These are phyloP conservation scores for Priceomyces melissophilus DNA, from an alignment of 805 yeast species.

Conservation along the genomic window DNA sequence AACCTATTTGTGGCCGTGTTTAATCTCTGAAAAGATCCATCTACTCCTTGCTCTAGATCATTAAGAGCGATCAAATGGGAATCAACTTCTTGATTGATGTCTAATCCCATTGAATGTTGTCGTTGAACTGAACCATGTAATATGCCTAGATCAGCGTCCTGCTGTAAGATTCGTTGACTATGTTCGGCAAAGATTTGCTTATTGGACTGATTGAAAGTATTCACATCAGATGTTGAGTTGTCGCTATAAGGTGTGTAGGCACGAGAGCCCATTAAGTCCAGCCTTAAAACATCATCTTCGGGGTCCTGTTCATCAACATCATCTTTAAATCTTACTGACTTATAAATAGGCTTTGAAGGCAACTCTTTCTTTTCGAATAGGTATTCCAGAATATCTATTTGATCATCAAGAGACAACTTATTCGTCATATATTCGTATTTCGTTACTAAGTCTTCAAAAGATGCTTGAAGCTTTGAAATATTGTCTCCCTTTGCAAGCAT, in stretches of 20 bases:
- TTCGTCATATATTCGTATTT: slow-evolving; percentile 17
- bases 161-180: slow-evolving; percentile 37
- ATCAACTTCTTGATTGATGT: slow-evolving; percentile 38
- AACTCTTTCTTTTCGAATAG: slow-evolving; percentile 12
- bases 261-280: slow-evolving; percentile 33
- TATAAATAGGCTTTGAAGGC: slow-evolving; percentile 10
- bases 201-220: slow-evolving; percentile 27
- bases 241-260: slow-evolving; percentile 33
- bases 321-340: slow-evolving; percentile 40
- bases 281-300: slow-evolving; percentile 18
- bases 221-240: slow-evolving; percentile 15
- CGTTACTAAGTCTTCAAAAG: slow-evolving; percentile 9
- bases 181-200: slow-evolving; percentile 42
- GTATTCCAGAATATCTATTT: slow-evolving; percentile 31
- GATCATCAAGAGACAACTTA: slow-evolving; percentile 21
- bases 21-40: slow-evolving; percentile 27
- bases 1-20: slow-evolving; percentile 29
- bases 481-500: slow-evolving; percentile 3
- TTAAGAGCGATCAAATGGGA: slow-evolving; percentile 38
- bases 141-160: slow-evolving; percentile 33
- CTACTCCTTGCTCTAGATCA: slow-evolving; percentile 42
- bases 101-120: slow-evolving; percentile 39
- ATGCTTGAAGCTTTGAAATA: slow-evolving; percentile 3
- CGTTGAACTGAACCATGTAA: slow-evolving; percentile 31
- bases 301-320: slow-evolving; percentile 19